Conservation (phyloP, 805 yeast species). For the Pichia ethanolica region DNA sequence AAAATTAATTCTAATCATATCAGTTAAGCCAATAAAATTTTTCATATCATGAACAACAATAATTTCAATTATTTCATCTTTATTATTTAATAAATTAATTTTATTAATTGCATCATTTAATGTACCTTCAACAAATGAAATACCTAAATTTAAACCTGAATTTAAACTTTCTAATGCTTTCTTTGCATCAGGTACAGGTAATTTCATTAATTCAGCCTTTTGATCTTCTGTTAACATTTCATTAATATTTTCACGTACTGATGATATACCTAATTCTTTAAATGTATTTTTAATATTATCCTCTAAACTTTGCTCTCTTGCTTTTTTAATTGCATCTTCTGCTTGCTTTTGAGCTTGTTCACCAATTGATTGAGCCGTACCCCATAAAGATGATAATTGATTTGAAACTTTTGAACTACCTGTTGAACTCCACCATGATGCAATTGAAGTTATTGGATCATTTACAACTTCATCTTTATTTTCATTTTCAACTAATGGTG, state of each 20-base stretch:
- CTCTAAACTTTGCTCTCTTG: constrained; percentile 32
- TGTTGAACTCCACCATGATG: constrained; percentile 63
- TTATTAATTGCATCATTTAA: constrained; percentile 32
- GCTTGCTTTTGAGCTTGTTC: constrained; percentile 40
- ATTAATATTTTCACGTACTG: constrained; percentile 28
- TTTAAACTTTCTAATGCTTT: constrained; percentile 32
- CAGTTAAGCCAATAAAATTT: constrained; percentile 31
- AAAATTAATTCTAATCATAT: constrained; percentile 47
- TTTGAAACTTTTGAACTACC: constrained; percentile 62
- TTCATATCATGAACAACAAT: constrained; percentile 62
- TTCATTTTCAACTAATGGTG: neutral
- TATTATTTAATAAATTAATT: constrained; percentile 22
- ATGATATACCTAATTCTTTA: constrained; percentile 35
- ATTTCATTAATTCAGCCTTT: constrained; percentile 14
- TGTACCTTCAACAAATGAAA: constrained; percentile 23
- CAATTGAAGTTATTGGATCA: constrained; percentile 59
- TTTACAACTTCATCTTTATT: constrained; percentile 16
- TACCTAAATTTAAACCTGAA: constrained; percentile 23
- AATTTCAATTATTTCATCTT: constrained; percentile 50
- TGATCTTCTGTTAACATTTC: constrained; percentile 27
- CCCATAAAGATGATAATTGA: constrained; percentile 61
- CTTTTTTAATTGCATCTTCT: constrained; percentile 44
- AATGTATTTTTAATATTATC: constrained; percentile 31
- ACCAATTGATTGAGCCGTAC: constrained; percentile 38
- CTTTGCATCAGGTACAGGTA: constrained; percentile 26